Conservation (phyloP, 129 eudicot genomes). For the Artemisia annua region DNA sequence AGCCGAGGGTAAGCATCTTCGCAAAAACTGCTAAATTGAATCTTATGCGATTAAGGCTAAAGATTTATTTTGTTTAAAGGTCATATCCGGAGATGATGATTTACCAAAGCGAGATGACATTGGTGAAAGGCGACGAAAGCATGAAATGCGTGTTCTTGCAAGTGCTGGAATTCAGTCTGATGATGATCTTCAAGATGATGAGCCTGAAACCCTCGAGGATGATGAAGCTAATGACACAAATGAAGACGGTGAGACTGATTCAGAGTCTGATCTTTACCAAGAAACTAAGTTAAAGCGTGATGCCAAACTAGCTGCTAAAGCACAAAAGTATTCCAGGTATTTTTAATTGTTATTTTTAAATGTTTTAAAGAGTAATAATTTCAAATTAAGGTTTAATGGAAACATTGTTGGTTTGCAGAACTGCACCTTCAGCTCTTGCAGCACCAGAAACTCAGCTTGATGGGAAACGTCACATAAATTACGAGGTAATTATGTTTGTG, state of each 20-base stretch:
- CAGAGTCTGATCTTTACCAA: constrained; percentile 69
- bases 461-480: constrained; percentile 72
- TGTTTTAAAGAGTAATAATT: not conserved
- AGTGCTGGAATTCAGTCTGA: constrained; percentile 69
- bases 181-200: constrained; percentile 51
- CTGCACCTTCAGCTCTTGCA: constrained; percentile 45
- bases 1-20: constrained; percentile 49
- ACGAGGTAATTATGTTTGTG: constrained; percentile 46
- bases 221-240: constrained; percentile 38
- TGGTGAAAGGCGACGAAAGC: constrained; percentile 92
- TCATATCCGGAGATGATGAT: constrained; percentile 92
- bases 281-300: constrained; percentile 52
- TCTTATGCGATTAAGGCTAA: not conserved
- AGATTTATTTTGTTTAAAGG: constrained; percentile 35
- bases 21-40: not conserved
- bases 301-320: constrained; percentile 67
- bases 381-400: not conserved
- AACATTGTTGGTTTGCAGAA: constrained; percentile 40
- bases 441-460: constrained; percentile 53
- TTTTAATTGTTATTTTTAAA: not conserved
- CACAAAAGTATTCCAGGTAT: constrained; percentile 66
- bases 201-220: constrained; percentile 27
- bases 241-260: constrained; percentile 45
- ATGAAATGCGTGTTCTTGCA: constrained; percentile 69
- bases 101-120: constrained; percentile 83